Evolutionary conservation across 140 eudicot genomes (phyloP).

Genomic region (Stevia rebaudiana): DNA sequence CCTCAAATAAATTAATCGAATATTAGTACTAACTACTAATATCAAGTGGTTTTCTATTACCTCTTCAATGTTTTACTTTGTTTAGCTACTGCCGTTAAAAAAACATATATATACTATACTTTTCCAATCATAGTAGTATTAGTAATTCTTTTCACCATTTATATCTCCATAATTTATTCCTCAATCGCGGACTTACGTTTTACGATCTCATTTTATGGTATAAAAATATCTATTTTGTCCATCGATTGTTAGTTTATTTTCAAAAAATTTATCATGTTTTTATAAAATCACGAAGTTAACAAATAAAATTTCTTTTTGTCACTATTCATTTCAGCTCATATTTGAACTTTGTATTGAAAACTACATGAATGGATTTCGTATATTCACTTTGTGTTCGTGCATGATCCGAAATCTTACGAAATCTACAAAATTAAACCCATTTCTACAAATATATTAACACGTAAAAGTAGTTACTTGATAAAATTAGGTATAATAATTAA

Average conservation of each 20-base stretch:
- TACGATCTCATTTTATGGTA: not conserved
- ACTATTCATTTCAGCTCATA: not conserved
- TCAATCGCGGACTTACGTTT: not conserved
- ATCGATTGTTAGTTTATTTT: not conserved
- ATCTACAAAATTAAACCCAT: not conserved
- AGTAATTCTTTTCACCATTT: not conserved
- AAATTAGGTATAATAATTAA: not conserved
- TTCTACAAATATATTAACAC: no score
- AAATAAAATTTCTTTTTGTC: not conserved
- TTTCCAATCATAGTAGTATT: not conserved
- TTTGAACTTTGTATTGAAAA: not conserved
- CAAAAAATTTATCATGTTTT: not conserved
- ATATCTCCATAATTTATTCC: conserved; percentile 12
- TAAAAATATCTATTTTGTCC: not conserved
- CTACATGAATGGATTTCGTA: not conserved
- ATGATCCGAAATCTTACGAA: not conserved
- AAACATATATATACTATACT: no score
- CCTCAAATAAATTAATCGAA: no score
- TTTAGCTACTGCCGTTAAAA: no score
- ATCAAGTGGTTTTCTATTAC: not conserved
- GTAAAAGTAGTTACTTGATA: not conserved
- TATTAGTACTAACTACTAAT: no score
- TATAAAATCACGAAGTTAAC: not conserved
- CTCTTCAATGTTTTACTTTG: no score
- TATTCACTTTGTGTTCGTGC: no score